A percentile compares a stretch with the other conserved stretches of the same genome.
Evolutionary conservation across 352 stramenopile species (phyloP).

Genomic region (Pythium apleroticum): DNA sequence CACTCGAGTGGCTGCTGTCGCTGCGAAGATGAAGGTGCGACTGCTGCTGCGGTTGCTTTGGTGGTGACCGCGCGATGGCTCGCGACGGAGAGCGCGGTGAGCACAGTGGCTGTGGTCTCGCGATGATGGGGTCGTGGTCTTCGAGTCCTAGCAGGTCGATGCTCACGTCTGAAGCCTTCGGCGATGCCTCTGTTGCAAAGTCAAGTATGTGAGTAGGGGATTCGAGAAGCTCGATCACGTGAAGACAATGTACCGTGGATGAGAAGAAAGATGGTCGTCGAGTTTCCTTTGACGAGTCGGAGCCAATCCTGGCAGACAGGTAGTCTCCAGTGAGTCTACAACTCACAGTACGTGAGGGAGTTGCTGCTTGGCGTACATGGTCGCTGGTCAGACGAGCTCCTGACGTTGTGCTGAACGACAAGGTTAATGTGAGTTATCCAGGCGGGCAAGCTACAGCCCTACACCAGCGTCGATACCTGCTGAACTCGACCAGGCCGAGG

Average conservation of each 20-base stretch:
- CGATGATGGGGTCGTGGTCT: background rate
- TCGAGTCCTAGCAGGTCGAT: slow-evolving; percentile 24
- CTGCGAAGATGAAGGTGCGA: background rate
- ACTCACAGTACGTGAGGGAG: too few relatives aligned
- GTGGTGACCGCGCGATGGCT: background rate
- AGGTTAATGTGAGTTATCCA: background rate
- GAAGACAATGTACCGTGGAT: slow-evolving; percentile 12
- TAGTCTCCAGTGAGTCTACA: background rate
- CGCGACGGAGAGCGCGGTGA: slow-evolving; percentile 4
- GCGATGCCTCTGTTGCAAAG: background rate
- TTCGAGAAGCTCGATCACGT: background rate
- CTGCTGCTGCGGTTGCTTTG: background rate
- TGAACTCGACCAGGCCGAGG: slow-evolving; percentile 23
- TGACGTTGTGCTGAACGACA: background rate
- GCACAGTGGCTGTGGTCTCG: background rate
- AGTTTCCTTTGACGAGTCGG: slow-evolving; percentile 8
- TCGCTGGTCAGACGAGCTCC: background rate
- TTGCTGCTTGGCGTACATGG: background rate
- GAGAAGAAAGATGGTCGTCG: slow-evolving; percentile 23
- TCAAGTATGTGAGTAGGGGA: background rate
- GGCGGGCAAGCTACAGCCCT: background rate
- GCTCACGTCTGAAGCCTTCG: background rate
- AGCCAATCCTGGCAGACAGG: slow-evolving; percentile 19
- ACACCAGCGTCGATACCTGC: slow-evolving; percentile 8
- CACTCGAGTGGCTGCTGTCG: background rate